These are phyloP conservation scores for Iris pallida DNA, from an alignment of 116 monocot species.

Conservation along the genomic window DNA sequence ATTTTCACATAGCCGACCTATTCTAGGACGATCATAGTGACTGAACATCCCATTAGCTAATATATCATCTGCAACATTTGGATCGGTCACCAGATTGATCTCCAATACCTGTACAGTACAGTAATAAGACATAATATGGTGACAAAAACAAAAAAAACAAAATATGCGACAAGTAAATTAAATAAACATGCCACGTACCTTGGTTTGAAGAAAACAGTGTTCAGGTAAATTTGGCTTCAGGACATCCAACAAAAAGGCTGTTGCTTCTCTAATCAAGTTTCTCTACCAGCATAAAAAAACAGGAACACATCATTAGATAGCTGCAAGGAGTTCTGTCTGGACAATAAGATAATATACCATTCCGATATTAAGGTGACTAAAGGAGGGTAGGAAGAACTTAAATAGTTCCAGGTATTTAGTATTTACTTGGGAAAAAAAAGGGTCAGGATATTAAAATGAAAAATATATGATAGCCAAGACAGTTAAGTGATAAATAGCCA, in stretches of 20 bases:
- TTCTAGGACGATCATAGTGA: conserved; percentile 81
- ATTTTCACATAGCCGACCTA: conserved; percentile 84
- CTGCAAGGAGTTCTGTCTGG: too few relatives aligned
- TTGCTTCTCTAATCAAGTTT: conserved; percentile 86
- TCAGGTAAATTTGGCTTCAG: conserved; percentile 86
- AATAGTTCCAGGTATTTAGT: too few relatives aligned
- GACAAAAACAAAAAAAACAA: too few relatives aligned
- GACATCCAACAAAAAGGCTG: conserved; percentile 86
- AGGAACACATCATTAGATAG: too few relatives aligned
- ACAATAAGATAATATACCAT: too few relatives aligned
- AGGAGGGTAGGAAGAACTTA: too few relatives aligned
- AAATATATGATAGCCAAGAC: too few relatives aligned
- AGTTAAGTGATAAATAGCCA: too few relatives aligned
- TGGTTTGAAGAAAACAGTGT: conserved; percentile 83
- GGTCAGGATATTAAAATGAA: too few relatives aligned
- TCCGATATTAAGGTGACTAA: too few relatives aligned
- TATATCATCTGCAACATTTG: conserved; percentile 93
- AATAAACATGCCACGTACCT: conserved; percentile 27
- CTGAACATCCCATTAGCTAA: conserved; percentile 93
- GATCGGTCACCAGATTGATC: conserved; percentile 89
- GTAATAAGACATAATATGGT: background rate
- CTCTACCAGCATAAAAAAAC: conserved; percentile 29
- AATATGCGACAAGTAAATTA: background rate
- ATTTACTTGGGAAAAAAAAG: too few relatives aligned
- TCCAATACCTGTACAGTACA: conserved; percentile 59